Evolutionary conservation across 176 grass and related monocot species (phyloP), one percentile per base, ranked within the genome.

Genomic region (Phyllostachys edulis): DNA sequence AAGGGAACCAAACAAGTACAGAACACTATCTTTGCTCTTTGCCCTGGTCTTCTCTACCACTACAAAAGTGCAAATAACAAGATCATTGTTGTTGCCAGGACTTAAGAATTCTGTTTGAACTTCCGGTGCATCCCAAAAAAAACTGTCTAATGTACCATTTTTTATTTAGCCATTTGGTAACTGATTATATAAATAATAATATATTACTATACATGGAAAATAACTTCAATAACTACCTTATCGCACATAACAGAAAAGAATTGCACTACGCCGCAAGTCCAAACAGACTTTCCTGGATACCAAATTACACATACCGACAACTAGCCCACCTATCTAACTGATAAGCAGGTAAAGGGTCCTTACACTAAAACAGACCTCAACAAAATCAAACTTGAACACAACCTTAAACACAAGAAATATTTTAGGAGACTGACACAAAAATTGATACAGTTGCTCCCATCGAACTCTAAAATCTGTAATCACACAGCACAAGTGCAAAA

Each of bases 111-210:
- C 18, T 7, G 5, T 67, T 75, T 56, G 37, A 34, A 74, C 45
- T 67, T 75, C 24, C 3, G 8, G 26, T 7, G 5, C 4, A 69
- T 77, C 41, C 44, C 5, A 73, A 15, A 42, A 42, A 27, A 32
- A 64, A 65, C 40, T 54, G 3, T 24, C 9, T 50, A 5, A 62
- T 46, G 21, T 75, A 18, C n/a, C 52, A 40, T 67, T 69, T 69
- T 67, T n/a, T 51, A 79, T 78, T 16, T 39, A 54, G 17, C 5
- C 41, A 71, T 63, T 36, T 61, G 55, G 37, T 49, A 88, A 77
- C 39, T 83, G 42, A 45, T 63, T 71, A 41, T 13, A 77, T 66
- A 44, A 65, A 59, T 29, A 78, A 63, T 15, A 51, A 68, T 49
- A 51, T 61, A 78, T 24, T 60, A 23, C 18, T 49, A 36, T 39